These are phyloP conservation scores for Pythium vanterpoolii DNA, from an alignment of 352 stramenopile species.

Conservation along the genomic window DNA sequence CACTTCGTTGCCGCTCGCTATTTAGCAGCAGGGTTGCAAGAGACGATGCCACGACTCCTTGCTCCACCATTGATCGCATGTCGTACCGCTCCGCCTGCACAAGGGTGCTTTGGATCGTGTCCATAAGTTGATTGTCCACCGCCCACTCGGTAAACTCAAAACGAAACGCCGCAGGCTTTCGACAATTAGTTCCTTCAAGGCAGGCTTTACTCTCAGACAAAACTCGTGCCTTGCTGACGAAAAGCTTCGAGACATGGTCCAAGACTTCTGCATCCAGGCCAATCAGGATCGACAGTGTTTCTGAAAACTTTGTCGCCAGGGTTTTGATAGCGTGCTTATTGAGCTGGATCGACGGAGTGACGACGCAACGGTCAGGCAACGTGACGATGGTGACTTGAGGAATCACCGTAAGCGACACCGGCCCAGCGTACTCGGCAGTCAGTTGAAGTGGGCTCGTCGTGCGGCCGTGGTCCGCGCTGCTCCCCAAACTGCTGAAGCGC, in stretches of 20 bases:
- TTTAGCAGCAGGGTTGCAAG: constrained; percentile 20
- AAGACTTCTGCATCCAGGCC: constrained; percentile 73
- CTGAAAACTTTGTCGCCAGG: constrained; percentile 75
- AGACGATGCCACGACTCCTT: constrained; percentile 41
- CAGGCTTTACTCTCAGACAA: constrained; percentile 72
- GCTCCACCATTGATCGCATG: constrained; percentile 61
- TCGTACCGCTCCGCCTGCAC: constrained; percentile 66
- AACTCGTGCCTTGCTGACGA: constrained; percentile 64
- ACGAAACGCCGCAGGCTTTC: constrained; percentile 56
- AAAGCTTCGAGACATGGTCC: constrained; percentile 72
- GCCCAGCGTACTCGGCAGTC: constrained; percentile 38
- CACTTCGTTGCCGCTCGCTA: constrained; percentile 14
- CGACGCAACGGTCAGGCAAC: constrained; percentile 37
- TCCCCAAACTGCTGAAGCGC: constrained; percentile 63
- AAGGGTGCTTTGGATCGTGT: constrained; percentile 66
- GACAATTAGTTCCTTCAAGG: constrained; percentile 66
- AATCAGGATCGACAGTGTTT: constrained; percentile 77
- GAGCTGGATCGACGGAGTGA: constrained; percentile 59
- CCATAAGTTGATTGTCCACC: constrained; percentile 61
- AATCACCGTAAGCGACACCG: constrained; percentile 47
- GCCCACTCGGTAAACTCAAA: constrained; percentile 86
- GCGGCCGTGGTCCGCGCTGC: constrained; percentile 35
- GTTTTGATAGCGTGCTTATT: constrained; percentile 67
- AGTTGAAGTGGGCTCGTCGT: constrained; percentile 45
- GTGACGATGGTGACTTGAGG: constrained; percentile 50